Base-by-base conservation (phyloP, 805 yeast species). In the Phaffomyces opuntiae region DNA sequence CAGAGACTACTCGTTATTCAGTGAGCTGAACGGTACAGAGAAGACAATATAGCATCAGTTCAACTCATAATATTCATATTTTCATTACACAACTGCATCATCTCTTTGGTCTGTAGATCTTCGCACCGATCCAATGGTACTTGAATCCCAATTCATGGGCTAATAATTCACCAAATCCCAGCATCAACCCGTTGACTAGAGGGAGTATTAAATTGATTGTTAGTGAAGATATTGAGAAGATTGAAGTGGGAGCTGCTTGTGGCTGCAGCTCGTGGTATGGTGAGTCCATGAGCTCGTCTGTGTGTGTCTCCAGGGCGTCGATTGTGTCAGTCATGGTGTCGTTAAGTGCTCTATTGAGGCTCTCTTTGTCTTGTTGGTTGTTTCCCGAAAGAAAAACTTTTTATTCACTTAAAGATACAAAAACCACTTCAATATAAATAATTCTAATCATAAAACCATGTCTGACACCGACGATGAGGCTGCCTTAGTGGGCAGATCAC, bases 81-180 rank as follows among this genome's bases (percentile, higher is more conserved):
- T 27, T 27, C 9, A 7, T 29, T 12, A 11, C 7, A 5, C 13
- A 17, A 17, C 19, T 17, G 19, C 19, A 17, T 29, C 13, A 11
- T 13, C 40, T 32, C 5, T 16, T 21, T 4, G 50, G 45, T 36
- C 50, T 45, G 42, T 43, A 48, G 13, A 79, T 88, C 57, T 73
- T 74, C 13, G 89, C 89, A 7, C 84, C 88, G 21, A 71, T 59
- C 86, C 93, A 85, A 39, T 87, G 81, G 66, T 78, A 82, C 40
- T 74, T 72, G 69, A 87, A 86, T 7, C 96, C 95, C 36, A 91
- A 66, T 58, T 91, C 97, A 61, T 90, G 96, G 9, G 98, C 98
- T 48, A 87, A 69, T 19, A 91, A 81, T 68, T 91, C 98, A 2
- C 98, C 98, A 62, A 91, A 88, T 0, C 98, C 98, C 42, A 91